Evolutionary conservation across 2,329 filamentous ascomycete species (phyloP), one percentile per base, ranked within the genome.

Genomic region (Neospermospora avenae): DNA sequence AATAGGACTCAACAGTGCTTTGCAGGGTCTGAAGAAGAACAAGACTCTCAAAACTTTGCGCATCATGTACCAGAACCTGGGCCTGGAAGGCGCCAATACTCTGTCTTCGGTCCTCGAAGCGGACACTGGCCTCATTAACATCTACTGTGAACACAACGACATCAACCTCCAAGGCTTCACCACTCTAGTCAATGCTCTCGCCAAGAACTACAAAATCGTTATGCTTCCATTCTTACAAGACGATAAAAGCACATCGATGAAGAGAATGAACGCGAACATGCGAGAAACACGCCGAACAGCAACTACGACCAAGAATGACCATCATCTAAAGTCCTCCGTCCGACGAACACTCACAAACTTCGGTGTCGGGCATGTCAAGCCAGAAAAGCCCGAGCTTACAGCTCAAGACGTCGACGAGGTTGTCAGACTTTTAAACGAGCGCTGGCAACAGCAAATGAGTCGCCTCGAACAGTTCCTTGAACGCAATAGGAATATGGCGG

Each of bases 131-230:
- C 74, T 91, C 4, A 78, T 81, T 25, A 84, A 90, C 69, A 78
- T 91, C 5, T 80, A 89, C 67, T 90, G 87, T 71, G 86, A 88
- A 63, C 85, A 88, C 71, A 91, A 91, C 68, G 84, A 85, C 57
- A 88, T 89, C 58, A 86, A 85, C 48, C 77, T 89, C n/a, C 84
- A 87, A 64, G 86, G 85, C 1, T 86, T 89, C 64, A 89, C 85
- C 0, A 84, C 86, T 55, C 75, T 89, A 6, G 84, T 90, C 53
- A 87, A 90, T 67, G 81, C 85, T 18, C 74, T 90, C n/a, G 80
- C 86, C 61, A 81, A 80, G 44, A 91, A 91, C 68, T 81, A 79
- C 2, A 83, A 81, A 0, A 72, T 90, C 1, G 71, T 88, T 14
- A 81, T 81, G 65, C 78, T 90, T 35, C 86, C 87, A 5, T 76